Conservation (phyloP, 2,329 filamentous ascomycete genomes). For the Boeremia lycopersici region DNA sequence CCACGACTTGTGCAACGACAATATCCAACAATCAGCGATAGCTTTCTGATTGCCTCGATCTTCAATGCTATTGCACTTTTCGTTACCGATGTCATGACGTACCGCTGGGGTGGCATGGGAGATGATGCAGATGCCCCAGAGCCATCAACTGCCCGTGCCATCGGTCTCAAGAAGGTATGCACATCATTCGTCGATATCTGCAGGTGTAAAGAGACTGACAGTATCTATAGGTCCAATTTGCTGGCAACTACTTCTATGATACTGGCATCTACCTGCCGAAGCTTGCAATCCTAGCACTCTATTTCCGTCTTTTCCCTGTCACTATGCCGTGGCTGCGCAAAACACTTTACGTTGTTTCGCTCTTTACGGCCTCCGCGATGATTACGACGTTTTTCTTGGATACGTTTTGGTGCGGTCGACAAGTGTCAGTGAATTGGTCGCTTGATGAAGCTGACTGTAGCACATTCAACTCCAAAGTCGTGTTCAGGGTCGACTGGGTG, state of each 20-base stretch:
- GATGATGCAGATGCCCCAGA: slow-evolving; percentile 8
- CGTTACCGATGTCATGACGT: slow-evolving; percentile 28
- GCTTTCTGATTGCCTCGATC: slow-evolving; percentile 24
- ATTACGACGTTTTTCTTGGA: slow-evolving; percentile 22
- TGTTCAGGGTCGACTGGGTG: slow-evolving; percentile 25
- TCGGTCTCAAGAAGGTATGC: slow-evolving; percentile 26
- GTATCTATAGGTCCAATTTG: slow-evolving; percentile 22
- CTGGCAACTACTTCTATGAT: slow-evolving; percentile 27
- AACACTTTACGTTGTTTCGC: slow-evolving; percentile 13
- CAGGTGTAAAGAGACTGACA: neutral
- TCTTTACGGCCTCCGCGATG: slow-evolving; percentile 21
- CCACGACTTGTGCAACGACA: slow-evolving; percentile 24
- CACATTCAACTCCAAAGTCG: slow-evolving; percentile 26
- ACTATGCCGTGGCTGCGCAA: slow-evolving; percentile 27
- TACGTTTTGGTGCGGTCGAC: slow-evolving; percentile 26
- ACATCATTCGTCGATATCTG: neutral
- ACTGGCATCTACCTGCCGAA: slow-evolving; percentile 29
- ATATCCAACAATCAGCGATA: slow-evolving; percentile 22
- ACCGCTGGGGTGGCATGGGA: slow-evolving; percentile 27
- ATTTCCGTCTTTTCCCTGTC: slow-evolving; percentile 23
- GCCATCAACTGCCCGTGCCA: slow-evolving; percentile 7
- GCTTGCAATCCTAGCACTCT: slow-evolving; percentile 23
- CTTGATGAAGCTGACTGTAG: slow-evolving; percentile 21
- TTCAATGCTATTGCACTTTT: slow-evolving; percentile 25
- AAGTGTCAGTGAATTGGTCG: slow-evolving; percentile 30